These are phyloP conservation scores for Aspergillus brasiliensis DNA, from an alignment of 2,329 filamentous ascomycete species.

Conservation along the genomic window DNA sequence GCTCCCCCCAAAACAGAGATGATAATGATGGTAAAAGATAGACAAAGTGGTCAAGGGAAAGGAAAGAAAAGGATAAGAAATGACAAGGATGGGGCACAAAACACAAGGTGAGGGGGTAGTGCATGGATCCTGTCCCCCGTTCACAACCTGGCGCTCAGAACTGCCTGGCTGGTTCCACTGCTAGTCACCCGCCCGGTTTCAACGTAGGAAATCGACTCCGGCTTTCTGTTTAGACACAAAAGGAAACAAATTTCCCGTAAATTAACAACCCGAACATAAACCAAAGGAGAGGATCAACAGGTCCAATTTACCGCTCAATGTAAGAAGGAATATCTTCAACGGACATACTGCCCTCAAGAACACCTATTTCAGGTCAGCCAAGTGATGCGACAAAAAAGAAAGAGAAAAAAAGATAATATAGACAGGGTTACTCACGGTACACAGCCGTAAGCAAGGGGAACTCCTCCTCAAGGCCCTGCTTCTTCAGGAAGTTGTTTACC, in stretches of 20 bases:
- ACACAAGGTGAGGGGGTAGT: constrained; percentile 4
- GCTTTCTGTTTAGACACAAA: constrained; percentile 24
- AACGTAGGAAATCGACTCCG: constrained; percentile 13
- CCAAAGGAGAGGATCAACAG: constrained; percentile 14
- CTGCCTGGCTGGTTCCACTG: constrained; percentile 15
- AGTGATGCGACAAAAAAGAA: constrained; percentile 10
- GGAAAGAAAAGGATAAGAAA: not conserved
- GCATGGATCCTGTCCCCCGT: constrained; percentile 1
- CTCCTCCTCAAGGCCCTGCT: constrained; percentile 73
- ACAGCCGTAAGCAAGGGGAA: constrained; percentile 95
- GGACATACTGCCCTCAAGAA: constrained; percentile 73
- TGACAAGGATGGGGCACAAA: constrained; percentile 5
- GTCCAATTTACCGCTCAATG: constrained; percentile 50
- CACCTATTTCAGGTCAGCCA: constrained; percentile 51
- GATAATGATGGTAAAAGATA: not conserved
- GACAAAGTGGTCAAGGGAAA: not conserved
- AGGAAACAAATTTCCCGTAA: constrained; percentile 13
- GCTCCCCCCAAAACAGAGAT: constrained; percentile 6
- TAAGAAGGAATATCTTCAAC: constrained; percentile 80
- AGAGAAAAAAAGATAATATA: not conserved
- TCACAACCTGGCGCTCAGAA: constrained; percentile 23
- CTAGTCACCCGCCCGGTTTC: constrained; percentile 11
- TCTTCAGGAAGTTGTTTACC: constrained; percentile 85
- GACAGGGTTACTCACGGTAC: constrained; percentile 53
- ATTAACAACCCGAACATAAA: constrained; percentile 21